Conservation (phyloP, 2,329 filamentous ascomycete species). For the Onygenales sp. region DNA sequence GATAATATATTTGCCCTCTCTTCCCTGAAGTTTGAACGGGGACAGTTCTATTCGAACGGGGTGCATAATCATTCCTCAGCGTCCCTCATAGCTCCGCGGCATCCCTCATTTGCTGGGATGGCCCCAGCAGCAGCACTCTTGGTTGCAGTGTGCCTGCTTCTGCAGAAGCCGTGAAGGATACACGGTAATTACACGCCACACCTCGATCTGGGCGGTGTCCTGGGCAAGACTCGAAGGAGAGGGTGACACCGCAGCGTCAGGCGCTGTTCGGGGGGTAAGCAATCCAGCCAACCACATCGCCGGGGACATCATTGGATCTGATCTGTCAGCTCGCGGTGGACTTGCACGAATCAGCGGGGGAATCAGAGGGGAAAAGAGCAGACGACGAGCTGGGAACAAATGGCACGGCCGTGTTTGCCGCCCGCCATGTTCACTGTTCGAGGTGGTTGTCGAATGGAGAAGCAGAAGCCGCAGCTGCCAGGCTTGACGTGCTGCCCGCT, state of each 20-base stretch:
- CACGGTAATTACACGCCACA: not conserved
- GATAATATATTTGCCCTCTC: too few relatives aligned
- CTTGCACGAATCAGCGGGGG: not conserved
- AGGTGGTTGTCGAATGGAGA: too few relatives aligned
- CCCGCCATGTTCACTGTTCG: not conserved
- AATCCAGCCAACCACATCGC: not conserved
- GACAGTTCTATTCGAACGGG: too few relatives aligned
- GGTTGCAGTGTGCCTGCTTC: conserved; percentile 1
- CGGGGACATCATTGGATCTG: not conserved
- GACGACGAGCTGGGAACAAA: not conserved
- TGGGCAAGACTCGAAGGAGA: not conserved
- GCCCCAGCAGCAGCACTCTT: not conserved
- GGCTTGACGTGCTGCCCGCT: not conserved
- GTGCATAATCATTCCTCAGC: not conserved
- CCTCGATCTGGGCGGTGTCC: not conserved
- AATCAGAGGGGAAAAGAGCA: not conserved
- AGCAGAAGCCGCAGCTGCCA: not conserved
- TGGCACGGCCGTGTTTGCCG: not conserved
- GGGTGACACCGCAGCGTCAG: not conserved
- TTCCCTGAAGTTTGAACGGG: too few relatives aligned
- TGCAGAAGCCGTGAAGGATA: not conserved
- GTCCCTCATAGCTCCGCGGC: too few relatives aligned
- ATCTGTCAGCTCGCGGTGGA: not conserved
- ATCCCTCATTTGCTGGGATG: not conserved
- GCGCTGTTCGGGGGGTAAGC: not conserved